Evolutionary conservation across 768 basidiomycete species (phyloP).

Genomic region (Boletus patriciae): DNA sequence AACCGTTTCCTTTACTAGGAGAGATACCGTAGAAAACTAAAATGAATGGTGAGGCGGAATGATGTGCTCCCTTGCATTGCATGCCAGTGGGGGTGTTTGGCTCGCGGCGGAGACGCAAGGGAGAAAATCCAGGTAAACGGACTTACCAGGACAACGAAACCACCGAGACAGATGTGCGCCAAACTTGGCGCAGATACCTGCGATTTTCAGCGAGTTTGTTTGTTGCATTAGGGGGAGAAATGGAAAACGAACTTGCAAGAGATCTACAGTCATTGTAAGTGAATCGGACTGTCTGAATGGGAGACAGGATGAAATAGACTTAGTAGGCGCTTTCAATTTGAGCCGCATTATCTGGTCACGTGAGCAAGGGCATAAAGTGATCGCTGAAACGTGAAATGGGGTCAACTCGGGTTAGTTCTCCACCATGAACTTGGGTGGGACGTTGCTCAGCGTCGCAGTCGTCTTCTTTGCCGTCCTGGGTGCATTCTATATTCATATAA

Average conservation of each 20-base stretch:
- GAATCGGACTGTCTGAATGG: neutral
- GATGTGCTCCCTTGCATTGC: neutral
- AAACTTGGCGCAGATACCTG: conserved; percentile 55
- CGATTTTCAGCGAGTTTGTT: conserved; percentile 24
- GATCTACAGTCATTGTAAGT: conserved; percentile 17
- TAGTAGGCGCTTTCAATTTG: no score
- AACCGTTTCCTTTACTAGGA: conserved; percentile 81
- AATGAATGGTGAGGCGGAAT: neutral
- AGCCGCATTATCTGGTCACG: neutral
- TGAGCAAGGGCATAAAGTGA: neutral
- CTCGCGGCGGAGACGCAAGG: neutral
- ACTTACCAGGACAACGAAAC: conserved; percentile 49
- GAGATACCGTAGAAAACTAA: conserved; percentile 82
- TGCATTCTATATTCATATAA: conserved; percentile 49
- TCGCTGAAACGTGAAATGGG: neutral
- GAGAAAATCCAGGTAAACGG: neutral
- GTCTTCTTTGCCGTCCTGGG: conserved; percentile 42
- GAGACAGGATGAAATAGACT: neutral
- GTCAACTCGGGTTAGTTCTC: neutral
- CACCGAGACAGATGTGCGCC: conserved; percentile 65
- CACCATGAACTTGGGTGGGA: neutral
- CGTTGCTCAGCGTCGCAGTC: conserved; percentile 11
- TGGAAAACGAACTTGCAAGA: conserved; percentile 29
- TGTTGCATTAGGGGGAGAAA: neutral
- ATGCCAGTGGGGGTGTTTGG: no score